A percentile compares a stretch with the other conserved stretches of the same genome.
phyloP scores from a whole-genome alignment of 495 filamentous ascomycete genomes.

The Neurospora intermedia region DNA sequence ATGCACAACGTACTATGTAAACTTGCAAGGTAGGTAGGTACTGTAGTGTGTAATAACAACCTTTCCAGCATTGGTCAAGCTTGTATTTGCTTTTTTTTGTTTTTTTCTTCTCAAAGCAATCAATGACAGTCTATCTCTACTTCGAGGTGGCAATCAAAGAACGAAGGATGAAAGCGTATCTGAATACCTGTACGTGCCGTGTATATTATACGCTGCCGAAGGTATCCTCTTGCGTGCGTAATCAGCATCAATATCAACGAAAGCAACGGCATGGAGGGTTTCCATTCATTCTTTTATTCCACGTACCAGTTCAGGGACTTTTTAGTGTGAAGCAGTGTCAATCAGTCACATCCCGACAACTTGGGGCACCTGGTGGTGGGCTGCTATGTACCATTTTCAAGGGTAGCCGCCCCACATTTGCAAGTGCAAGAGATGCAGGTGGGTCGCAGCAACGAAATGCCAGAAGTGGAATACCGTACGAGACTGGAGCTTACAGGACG shows the following conservation, averaged over 20 bases:
- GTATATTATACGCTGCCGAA: not conserved
- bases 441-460: not conserved
- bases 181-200: not conserved
- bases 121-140: not conserved
- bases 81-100: not conserved
- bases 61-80: not conserved
- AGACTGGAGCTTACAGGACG: not conserved
- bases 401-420: not conserved
- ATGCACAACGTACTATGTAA: not conserved
- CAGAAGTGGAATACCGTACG: not conserved
- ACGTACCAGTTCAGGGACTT: not conserved
- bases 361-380: not conserved
- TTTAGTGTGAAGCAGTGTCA: not conserved
- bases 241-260: not conserved
- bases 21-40: not conserved
- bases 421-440: not conserved
- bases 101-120: not conserved
- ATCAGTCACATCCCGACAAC: not conserved
- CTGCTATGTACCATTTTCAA: not conserved
- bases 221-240: not conserved
- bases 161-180: not conserved
- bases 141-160: not conserved
- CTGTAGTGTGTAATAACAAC: not conserved
- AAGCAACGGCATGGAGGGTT: not conserved
- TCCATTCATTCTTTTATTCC: not conserved